Conservation (phyloP, 305 asterid genomes). For the Petunia hybrid region DNA sequence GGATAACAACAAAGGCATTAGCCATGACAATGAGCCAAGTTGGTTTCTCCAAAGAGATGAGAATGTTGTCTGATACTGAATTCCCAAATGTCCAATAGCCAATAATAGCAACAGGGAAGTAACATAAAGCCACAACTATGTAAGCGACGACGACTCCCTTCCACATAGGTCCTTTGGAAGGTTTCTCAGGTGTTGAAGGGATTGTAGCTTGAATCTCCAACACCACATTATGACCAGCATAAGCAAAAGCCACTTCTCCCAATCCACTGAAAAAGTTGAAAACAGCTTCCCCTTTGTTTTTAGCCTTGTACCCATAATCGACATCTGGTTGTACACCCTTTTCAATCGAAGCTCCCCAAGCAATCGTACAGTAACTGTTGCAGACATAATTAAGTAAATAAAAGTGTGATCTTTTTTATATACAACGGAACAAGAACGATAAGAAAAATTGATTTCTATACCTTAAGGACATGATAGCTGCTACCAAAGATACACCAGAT, state of each 20-base stretch:
- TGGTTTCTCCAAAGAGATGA: slow-evolving; percentile 57
- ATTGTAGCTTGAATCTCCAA: slow-evolving; percentile 75
- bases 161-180: slow-evolving; percentile 76
- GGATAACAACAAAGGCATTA: slow-evolving; percentile 63
- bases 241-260: slow-evolving; percentile 70
- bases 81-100: slow-evolving; percentile 58
- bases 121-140: slow-evolving; percentile 63
- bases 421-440: background rate
- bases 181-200: slow-evolving; percentile 71
- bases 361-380: slow-evolving; percentile 63
- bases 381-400: background rate
- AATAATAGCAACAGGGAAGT: slow-evolving; percentile 66
- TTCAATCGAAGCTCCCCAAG: slow-evolving; percentile 62
- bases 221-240: slow-evolving; percentile 74
- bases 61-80: slow-evolving; percentile 55
- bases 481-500: slow-evolving; percentile 58
- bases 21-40: slow-evolving; percentile 69
- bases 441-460: slow-evolving; percentile 25
- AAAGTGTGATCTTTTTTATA: background rate
- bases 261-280: slow-evolving; percentile 59
- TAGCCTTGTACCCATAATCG: slow-evolving; percentile 52
- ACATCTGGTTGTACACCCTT: slow-evolving; percentile 56
- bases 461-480: slow-evolving; percentile 63
- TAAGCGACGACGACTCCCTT: slow-evolving; percentile 74
- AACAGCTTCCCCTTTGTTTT: slow-evolving; percentile 46